A percentile compares a stretch with the other conserved stretches of the same genome.
phyloP scores from a whole-genome alignment of 108 stramenopile genomes.

The Discostella stelligeroides region DNA sequence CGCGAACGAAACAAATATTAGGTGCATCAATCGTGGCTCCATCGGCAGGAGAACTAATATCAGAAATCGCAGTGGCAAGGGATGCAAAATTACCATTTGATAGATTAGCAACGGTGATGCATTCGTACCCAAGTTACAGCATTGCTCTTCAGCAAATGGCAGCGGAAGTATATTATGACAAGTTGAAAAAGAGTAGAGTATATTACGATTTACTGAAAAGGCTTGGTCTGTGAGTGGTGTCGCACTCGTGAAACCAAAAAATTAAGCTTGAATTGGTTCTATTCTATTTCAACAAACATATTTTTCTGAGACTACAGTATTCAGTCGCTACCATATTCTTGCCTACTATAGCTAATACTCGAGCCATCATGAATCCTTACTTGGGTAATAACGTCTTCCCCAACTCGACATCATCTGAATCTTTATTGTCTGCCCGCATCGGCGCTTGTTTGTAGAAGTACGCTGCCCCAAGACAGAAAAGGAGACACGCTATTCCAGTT shows the following conservation, averaged over 20 bases:
- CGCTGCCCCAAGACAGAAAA: constrained; percentile 60
- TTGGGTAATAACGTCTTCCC: constrained; percentile 36
- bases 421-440: constrained; percentile 42
- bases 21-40: constrained; percentile 67
- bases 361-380: constrained; percentile 4
- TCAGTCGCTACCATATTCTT: not conserved
- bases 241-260: not conserved
- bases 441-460: constrained; percentile 72
- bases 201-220: constrained; percentile 54
- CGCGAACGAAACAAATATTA: constrained; percentile 43
- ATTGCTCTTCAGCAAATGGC: constrained; percentile 64
- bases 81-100: constrained; percentile 50
- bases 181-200: constrained; percentile 35
- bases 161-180: constrained; percentile 61
- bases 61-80: constrained; percentile 58
- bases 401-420: constrained; percentile 38
- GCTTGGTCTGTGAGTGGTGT: constrained; percentile 41
- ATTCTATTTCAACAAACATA: not conserved
- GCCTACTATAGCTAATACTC: not conserved
- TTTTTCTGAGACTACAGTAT: not conserved
- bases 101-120: constrained; percentile 58
- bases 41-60: constrained; percentile 67
- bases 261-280: not conserved
- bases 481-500: constrained; percentile 48
- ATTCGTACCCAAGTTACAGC: constrained; percentile 67